These are phyloP conservation scores for Macrolepiota dolichaula DNA, from an alignment of 768 basidiomycete genomes.

Conservation along the genomic window DNA sequence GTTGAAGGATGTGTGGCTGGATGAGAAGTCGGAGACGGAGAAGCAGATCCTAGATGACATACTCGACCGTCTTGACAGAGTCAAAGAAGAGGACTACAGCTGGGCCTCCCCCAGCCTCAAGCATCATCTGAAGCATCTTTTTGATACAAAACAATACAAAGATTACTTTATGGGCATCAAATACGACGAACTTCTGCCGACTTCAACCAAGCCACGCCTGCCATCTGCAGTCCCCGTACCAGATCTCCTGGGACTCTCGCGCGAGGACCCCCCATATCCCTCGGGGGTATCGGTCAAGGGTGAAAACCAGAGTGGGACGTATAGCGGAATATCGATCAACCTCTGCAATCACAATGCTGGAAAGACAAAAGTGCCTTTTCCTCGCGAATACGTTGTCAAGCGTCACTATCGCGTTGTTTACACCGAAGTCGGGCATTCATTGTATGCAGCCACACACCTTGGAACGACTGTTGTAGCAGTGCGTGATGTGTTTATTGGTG, in stretches of 20 bases:
- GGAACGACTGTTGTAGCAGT: neutral
- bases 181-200: too few relatives aligned
- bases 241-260: too few relatives aligned
- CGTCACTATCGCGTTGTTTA: neutral
- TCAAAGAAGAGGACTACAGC: neutral
- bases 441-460: neutral
- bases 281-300: neutral
- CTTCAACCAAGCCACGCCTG: neutral
- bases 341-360: too few relatives aligned
- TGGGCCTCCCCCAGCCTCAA: neutral
- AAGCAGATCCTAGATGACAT: slow-evolving; percentile 13
- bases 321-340: neutral
- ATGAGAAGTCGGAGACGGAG: slow-evolving; percentile 8
- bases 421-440: neutral
- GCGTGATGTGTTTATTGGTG: neutral
- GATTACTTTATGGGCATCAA: neutral
- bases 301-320: too few relatives aligned
- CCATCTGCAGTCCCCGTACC: too few relatives aligned
- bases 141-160: neutral
- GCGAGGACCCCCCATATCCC: neutral
- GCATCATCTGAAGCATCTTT: neutral
- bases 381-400: neutral
- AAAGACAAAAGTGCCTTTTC: neutral
- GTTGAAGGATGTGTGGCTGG: slow-evolving; percentile 20
- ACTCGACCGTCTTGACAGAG: neutral